Base-by-base conservation (phyloP, 768 basidiomycete genomes). In the Psilocybe subaeruginosa region DNA sequence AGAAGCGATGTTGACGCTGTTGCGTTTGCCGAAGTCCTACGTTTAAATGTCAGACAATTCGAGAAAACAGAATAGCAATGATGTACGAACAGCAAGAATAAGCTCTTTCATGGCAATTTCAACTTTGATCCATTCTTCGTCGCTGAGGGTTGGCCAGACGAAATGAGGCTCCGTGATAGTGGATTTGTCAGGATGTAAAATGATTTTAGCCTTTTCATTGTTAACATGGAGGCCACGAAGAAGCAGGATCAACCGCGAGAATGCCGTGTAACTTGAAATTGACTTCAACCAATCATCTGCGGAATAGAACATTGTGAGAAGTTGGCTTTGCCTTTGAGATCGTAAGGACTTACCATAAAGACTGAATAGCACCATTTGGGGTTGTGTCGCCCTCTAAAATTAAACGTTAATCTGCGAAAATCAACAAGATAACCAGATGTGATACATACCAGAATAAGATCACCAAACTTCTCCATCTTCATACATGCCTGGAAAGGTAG, bases 391-490 rank as follows among this genome's bases (percentile, higher is more conserved):
- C 61, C 95, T 92, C 88, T 91, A 64, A 12, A 43, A 52, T 47
- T 4, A 23, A 64, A 62, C 58, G 58, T 55, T 61, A 43, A 41
- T 68, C 23, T 56, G 59, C 2, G 47, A 46, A 35, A 57, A 41
- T 45, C 12, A 41, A 47, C 2, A 41, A 30, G 14, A 8, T 47
- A 56, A 37, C 23, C 19, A 29, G 35, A 16, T 23, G 23, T 23
- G 23, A 23, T 23, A 33, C 82, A 54, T 71, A 89, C 90, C 73
- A 98, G 74, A 66, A 98, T 98, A 63, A 99, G 80, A 73, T 99
- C 97, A 79, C 97, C 97, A 67, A 99, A 99, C 77, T 99, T 98
- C 85, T 99, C 97, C 91, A 99, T 96, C 82, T 99, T 99, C 93
- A 99, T 95, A 68, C 95, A 97, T 14, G 97, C 97, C 77, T 99